Conservation (phyloP, 148 eudicot species). For the Bassia scoparia region DNA sequence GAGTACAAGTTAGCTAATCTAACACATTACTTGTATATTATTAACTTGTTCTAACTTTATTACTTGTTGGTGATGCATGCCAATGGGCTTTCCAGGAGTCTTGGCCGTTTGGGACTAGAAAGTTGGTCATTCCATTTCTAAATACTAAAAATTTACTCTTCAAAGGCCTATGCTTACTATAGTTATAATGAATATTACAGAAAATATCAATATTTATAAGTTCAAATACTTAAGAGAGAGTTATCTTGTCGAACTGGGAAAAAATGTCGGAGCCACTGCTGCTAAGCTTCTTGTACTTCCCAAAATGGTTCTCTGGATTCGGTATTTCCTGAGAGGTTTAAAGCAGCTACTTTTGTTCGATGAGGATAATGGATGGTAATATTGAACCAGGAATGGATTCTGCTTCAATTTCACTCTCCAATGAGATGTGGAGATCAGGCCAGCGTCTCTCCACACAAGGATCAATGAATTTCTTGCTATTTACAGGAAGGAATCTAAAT, state of each 20-base stretch:
- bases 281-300: background rate
- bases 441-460: too few species aligned
- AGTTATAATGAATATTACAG: too few species aligned
- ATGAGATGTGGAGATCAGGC: too few species aligned
- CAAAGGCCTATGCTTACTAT: too few species aligned
- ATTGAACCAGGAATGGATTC: too few species aligned
- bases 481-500: too few species aligned
- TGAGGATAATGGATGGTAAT: background rate
- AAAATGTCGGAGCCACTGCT: background rate
- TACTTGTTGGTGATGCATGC: background rate
- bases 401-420: too few species aligned
- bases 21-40: background rate
- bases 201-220: background rate
- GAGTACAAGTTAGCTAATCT: conserved; percentile 73
- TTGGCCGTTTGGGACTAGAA: background rate
- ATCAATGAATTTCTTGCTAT: too few species aligned
- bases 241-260: background rate
- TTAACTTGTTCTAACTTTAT: background rate
- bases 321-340: background rate
- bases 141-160: background rate
- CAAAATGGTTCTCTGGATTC: background rate
- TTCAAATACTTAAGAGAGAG: background rate
- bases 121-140: background rate
- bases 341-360: background rate
- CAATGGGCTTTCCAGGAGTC: background rate